phyloP scores from a whole-genome alignment of 2,329 filamentous ascomycete genomes.

The Fusarium udum region DNA sequence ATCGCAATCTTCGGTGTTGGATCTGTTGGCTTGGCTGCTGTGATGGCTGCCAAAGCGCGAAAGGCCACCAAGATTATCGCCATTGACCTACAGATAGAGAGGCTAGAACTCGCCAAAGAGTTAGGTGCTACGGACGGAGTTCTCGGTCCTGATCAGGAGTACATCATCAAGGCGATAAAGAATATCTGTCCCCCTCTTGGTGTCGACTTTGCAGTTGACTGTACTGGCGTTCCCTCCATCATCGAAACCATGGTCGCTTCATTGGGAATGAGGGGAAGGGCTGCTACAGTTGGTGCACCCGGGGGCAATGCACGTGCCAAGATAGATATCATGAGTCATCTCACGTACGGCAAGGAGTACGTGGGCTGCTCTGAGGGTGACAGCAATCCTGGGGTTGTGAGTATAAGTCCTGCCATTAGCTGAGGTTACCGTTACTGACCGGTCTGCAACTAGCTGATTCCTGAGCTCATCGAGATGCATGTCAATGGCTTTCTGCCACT shows the following conservation, averaged over 20 bases:
- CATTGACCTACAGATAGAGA: constrained; percentile 1
- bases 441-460: neutral
- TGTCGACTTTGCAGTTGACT: constrained; percentile 29
- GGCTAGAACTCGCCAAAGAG: constrained; percentile 12
- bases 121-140: constrained; percentile 20
- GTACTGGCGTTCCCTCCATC: constrained; percentile 18
- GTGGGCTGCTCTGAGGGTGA: constrained; percentile 26
- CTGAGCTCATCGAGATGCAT: constrained; percentile 6
- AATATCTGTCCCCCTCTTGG: neutral
- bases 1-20: constrained; percentile 23
- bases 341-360: constrained; percentile 21
- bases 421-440: neutral
- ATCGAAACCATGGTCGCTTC: constrained; percentile 19
- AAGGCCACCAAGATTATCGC: constrained; percentile 5
- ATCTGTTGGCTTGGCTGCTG: constrained; percentile 14
- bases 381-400: constrained; percentile 2
- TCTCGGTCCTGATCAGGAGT: neutral
- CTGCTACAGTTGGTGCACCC: constrained; percentile 21
- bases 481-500: neutral
- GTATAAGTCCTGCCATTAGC: rapidly evolving
- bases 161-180: neutral
- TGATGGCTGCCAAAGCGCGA: constrained; percentile 23
- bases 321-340: constrained; percentile 18
- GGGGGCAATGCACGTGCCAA: neutral
- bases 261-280: constrained; percentile 12